Conservation (phyloP, 257 asterid species). For the Catharanthus roseus region DNA sequence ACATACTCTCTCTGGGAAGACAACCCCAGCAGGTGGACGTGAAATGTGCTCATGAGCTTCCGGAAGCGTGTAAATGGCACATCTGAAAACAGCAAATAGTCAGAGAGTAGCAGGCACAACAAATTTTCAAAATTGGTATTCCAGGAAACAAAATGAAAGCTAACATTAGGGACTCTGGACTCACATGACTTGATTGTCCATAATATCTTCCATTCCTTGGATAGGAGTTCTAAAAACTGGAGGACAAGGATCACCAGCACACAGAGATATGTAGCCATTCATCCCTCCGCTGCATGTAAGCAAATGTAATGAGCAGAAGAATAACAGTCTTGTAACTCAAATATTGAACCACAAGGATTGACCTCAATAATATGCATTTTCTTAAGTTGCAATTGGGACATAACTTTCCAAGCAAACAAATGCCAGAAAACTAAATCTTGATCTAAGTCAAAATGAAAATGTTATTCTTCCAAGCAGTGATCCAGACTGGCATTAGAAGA, state of each 20-base stretch:
- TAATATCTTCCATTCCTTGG: conserved; percentile 73
- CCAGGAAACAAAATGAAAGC: background rate
- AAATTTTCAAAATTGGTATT: background rate
- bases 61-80: conserved; percentile 84
- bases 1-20: conserved; percentile 68
- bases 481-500: background rate
- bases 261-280: conserved; percentile 89
- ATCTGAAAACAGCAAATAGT: conserved; percentile 39
- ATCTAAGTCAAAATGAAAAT: background rate
- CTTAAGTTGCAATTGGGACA: background rate
- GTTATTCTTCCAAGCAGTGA: background rate
- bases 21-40: conserved; percentile 78
- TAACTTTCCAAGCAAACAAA: background rate
- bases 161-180: conserved; percentile 11
- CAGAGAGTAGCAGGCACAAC: background rate
- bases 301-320: conserved; percentile 32
- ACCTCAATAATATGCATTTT: background rate
- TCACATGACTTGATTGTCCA: conserved; percentile 97
- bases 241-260: conserved; percentile 94
- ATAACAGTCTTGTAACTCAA: conserved; percentile 17
- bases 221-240: conserved; percentile 92
- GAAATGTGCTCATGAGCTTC: conserved; percentile 73
- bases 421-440: background rate
- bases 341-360: background rate
- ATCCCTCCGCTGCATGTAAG: conserved; percentile 87